Base-by-base conservation (phyloP, 306 rosid genomes). In the Senna siamea region DNA sequence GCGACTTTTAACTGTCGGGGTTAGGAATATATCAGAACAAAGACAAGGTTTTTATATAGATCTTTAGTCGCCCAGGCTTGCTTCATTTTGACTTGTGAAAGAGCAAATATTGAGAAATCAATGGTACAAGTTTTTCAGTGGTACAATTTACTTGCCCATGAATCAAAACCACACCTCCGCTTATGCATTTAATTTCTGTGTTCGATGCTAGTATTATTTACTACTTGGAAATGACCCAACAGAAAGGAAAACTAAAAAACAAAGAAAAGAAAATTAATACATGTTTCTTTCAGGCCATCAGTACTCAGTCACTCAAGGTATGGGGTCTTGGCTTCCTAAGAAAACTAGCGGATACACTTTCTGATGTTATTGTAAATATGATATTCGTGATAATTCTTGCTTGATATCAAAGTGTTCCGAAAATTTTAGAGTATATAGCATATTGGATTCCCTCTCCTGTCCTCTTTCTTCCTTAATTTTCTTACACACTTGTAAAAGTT, bases 31-130 rank as follows among this genome's bases (percentile, higher is more conserved):
- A 23, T 47, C 12, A 14, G 23, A 8, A 1, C 11, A 41, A 8
- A 41, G 7, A 41, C 47, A 14, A 11, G 17, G 46, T n/a, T 18
- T 66, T 66, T 43, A 43, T 44, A 6, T 17, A 43, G 28, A 54
- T 54, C 30, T 53, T 46, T 19, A 61, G 0, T 34, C 19, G 46
- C 40, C 52, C 19, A 50, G 61, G 17, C 30, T 37, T 63, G 20
- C 51, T 6, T n/a, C 28, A 20, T 54, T 17, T 37, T 53, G 57
- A 48, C 32, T n/a, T 11, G 32, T 23, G 57, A 52, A 41, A 59
- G 59, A 74, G 34, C 34, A 75, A 53, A 52, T 75, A 75, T 54
- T 12, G 17, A 52, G n/a, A n/a, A n/a, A n/a, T n/a, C n/a, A n/a
- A n/a, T n/a, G n/a, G n/a, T n/a, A n/a, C n/a, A n/a, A n/a, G n/a